Base-by-base conservation (phyloP, 2,329 filamentous ascomycete species). In the Apiospora saccharicola region DNA sequence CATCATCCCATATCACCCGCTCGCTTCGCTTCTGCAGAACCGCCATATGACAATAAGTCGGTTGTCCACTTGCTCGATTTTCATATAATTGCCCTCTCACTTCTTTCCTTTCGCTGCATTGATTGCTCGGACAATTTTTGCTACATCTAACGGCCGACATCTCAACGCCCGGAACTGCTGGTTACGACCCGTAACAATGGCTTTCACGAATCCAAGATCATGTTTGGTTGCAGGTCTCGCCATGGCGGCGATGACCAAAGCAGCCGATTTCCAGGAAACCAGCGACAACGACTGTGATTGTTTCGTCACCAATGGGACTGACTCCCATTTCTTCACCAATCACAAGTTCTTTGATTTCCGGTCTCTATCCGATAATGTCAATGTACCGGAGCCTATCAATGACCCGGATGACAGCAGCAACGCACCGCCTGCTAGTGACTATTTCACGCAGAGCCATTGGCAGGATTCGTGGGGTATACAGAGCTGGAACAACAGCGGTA, bases 301-400 rank as follows among this genome's bases (percentile, higher is more conserved):
- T 77, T 88, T 82, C 76, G 76, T 84, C 41, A 85, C 83, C 73
- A 85, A 87, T 75, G 84, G 82, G 51, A 81, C 81, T 22, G 77
- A 79, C 43, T 77, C 81, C 44, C 75, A 74, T 26, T 86, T 83
- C 80, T 88, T 85, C 78, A 75, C 80, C 24, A 78, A 81, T 53
- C 86, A 86, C 77, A 76, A 78, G 68, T 88, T 89, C 80, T 86
- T 85, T 75, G 87, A 89, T 78, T 89, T 88, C 76, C 82, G 86
- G 46, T 81, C 77, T 71, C 81, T 85, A 49, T 72, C 79, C 22
- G 72, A 83, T 37, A 81, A 84, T 70, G 83, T 83, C 1, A 74
- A 75, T 22, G 77, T 78, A 4, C 78, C 82, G 3, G 73, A 73
- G 22, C 72, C 78, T 16, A 77, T 83, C 72, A 69, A 73, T 41